These are phyloP conservation scores for Xerocomus amazonicus DNA, from an alignment of 1,284 basidiomycete genomes.

Conservation along the genomic window DNA sequence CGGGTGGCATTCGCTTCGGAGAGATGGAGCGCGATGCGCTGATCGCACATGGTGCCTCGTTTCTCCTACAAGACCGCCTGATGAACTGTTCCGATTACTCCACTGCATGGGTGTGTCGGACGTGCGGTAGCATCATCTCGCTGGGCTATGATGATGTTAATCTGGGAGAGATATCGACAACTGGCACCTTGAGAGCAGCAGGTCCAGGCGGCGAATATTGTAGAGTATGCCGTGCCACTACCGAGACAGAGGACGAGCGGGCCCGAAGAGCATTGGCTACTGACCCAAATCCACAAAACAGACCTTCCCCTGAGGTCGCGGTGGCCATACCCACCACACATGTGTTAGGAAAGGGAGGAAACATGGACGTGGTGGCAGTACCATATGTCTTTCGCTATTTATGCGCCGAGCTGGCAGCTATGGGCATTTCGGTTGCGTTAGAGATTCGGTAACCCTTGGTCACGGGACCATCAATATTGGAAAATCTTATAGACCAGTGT, in stretches of 20 bases:
- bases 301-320: slow-evolving; percentile 46
- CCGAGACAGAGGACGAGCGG: slow-evolving; percentile 58
- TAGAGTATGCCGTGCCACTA: slow-evolving; percentile 76
- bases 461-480: neutral
- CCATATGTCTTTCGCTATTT: slow-evolving; percentile 94
- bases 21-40: slow-evolving; percentile 99
- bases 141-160: slow-evolving; percentile 88
- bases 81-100: slow-evolving; percentile 99
- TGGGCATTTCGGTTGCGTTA: slow-evolving; percentile 82
- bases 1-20: slow-evolving; percentile 98
- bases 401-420: slow-evolving; percentile 80
- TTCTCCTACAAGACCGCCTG: slow-evolving; percentile 94
- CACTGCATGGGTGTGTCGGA: slow-evolving; percentile 96
- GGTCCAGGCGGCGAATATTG: slow-evolving; percentile 88
- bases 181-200: slow-evolving; percentile 48
- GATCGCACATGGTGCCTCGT: slow-evolving; percentile 97
- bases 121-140: slow-evolving; percentile 93
- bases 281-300: slow-evolving; percentile 41
- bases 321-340: slow-evolving; percentile 65
- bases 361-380: slow-evolving; percentile 91
- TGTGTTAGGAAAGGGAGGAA: slow-evolving; percentile 68
- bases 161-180: slow-evolving; percentile 59
- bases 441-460: slow-evolving; percentile 45
- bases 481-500: slow-evolving; percentile 1
- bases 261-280: slow-evolving; percentile 53